Evolutionary conservation across 2,329 filamentous ascomycete species (phyloP).

Genomic region (Claviceps quebecensis): DNA sequence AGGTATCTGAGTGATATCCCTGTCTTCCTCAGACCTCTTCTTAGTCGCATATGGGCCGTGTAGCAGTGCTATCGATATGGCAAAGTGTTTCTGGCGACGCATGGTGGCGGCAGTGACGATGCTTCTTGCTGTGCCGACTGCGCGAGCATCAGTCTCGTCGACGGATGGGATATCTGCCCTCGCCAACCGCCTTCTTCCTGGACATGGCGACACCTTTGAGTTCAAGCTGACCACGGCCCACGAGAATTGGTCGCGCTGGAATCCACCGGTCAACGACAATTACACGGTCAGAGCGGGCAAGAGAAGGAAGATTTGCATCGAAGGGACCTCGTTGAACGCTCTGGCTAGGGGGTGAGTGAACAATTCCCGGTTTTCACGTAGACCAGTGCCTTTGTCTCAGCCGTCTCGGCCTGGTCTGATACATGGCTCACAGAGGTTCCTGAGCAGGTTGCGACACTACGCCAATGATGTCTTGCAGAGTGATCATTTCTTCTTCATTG

Average conservation of each 20-base stretch:
- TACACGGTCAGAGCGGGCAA: constrained; percentile 8
- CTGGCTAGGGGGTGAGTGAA: constrained; percentile 11
- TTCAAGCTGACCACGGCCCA: constrained; percentile 7
- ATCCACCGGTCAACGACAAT: constrained; percentile 9
- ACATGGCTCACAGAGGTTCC: background rate
- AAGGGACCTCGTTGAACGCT: constrained; percentile 10
- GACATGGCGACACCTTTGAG: constrained; percentile 6
- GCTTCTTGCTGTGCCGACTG: background rate
- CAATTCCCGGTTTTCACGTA: background rate
- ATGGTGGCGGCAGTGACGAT: background rate
- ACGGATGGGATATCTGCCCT: constrained; percentile 8
- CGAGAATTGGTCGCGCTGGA: constrained; percentile 11
- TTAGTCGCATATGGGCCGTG: too few relatives aligned
- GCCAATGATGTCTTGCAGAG: constrained; percentile 9
- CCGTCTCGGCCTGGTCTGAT: background rate
- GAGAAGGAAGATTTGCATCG: constrained; percentile 8
- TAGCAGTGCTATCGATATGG: background rate
- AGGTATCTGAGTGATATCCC: too few relatives aligned
- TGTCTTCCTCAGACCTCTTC: too few relatives aligned
- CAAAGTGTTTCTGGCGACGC: background rate
- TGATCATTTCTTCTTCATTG: constrained; percentile 10
- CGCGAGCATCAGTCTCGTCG: background rate
- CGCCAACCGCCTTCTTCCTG: constrained; percentile 8
- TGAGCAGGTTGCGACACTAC: constrained; percentile 9
- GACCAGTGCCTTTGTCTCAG: background rate